Evolutionary conservation across 2,329 filamentous ascomycete genomes (phyloP), one percentile per base, ranked within the genome.

Genomic region (Phialemonium atrogriseum): DNA sequence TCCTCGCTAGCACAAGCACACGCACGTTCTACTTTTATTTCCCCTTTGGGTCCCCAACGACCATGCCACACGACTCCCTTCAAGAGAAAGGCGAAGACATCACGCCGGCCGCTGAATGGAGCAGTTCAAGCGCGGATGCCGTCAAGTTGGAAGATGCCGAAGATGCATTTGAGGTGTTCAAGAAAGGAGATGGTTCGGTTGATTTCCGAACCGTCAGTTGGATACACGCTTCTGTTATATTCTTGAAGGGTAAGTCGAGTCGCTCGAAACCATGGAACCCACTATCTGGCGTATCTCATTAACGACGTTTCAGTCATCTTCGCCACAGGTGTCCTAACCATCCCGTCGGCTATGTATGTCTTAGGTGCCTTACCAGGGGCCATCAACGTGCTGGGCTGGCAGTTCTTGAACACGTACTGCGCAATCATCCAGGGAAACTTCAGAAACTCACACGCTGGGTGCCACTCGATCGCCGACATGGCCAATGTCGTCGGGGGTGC

Each of bases 401-500:
- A 57, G 32, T 43, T 50, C 14, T 44, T 61, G 14, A 62, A 61
- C 41, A 59, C 56, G 0, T 60, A 61, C 39, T 55, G 53, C 30
- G 57, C 56, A 23, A 54, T 62, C 19, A 32, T 60, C 10, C 56
- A 60, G 33, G 55, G 55, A 30, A 52, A 58, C 43, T 62, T 61
- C 38, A 51, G 58, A 21, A 57, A 58, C 36, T 34, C 38, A 5
- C 56, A 61, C 24, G 49, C 54, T 0, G 55, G 55, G 2, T 61
- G 58, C 29, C 58, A 62, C 33, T 58, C 54, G 21, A 56, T 56
- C 27, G 55, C 66, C 14, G 71, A 78, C 37, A 78, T 79, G 72
- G 70, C 68, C 2, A 50, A 66, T 14, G 56, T 71, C 0, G 62
- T 78, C 1, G 70, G 73, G 2, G 73, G 73, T 0, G 43, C 48